Percentiles rank a stretch among this genome's conserved stretches.
Conservation (phyloP, 2,329 filamentous ascomycete genomes). For the Cladophialophora exuberans region DNA sequence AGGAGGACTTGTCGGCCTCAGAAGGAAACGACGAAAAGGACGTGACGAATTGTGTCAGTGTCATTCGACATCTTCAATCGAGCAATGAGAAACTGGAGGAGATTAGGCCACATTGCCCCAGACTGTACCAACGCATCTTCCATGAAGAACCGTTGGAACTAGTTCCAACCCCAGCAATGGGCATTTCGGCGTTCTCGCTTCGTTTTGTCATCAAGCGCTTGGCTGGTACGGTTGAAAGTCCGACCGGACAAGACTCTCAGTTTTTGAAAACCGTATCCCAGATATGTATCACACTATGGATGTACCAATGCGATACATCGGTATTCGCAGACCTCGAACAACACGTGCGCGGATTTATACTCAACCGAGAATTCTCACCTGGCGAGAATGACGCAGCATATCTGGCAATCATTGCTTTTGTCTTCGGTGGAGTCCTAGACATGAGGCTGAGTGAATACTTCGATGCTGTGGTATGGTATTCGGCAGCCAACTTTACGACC, state of each 20-base stretch:
- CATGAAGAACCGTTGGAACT: background rate
- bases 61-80: background rate
- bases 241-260: background rate
- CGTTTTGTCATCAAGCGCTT: slow-evolving; percentile 4
- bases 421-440: background rate
- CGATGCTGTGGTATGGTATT: slow-evolving; percentile 12
- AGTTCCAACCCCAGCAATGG: background rate
- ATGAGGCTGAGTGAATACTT: slow-evolving; percentile 6
- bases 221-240: background rate
- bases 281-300: slow-evolving; percentile 11
- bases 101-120: background rate
- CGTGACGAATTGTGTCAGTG: background rate
- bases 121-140: background rate
- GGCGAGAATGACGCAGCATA: slow-evolving; percentile 6
- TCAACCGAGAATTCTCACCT: background rate
- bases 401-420: slow-evolving; percentile 8
- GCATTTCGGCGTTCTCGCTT: slow-evolving; percentile 2
- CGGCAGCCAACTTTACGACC: background rate
- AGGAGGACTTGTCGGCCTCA: background rate
- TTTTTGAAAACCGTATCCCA: slow-evolving; percentile 1
- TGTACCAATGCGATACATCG: background rate
- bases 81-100: background rate
- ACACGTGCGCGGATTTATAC: background rate
- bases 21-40: background rate
- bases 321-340: background rate